Base-by-base conservation (phyloP, 2,329 filamentous ascomycete genomes). In the Colletotrichum incanum region DNA sequence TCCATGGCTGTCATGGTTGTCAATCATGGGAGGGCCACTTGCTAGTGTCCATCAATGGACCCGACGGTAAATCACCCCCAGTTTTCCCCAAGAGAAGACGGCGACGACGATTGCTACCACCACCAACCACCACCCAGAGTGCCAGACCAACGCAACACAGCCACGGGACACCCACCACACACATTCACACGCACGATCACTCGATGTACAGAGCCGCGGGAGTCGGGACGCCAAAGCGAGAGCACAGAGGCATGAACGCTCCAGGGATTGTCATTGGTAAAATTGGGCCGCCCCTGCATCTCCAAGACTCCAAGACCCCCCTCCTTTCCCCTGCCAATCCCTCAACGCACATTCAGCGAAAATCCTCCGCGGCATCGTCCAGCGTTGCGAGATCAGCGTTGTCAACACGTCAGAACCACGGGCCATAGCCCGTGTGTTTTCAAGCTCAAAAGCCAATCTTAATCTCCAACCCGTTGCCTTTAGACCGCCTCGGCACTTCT, bases 381-480 rank as follows among this genome's bases (percentile, higher is more conserved):
- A 55, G 65, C 65, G 59, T 64, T 54, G 65, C 65, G 52, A 72
- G 69, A 72, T 69, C 69, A 72, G 52, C 69, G 54, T 55, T 72
- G 65, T 60, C 70, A 72, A 69, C 59, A 72, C 65, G 59, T 72
- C 65, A 72, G 69, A 59, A 63, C 45, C 56, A 72, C 69, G 43
- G 58, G 26, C 58, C 69, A 72, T 41, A 34, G 59, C 31, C 65
- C 65, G 70, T 69, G 54, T 59, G 39, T 55, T 59, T 60, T 65
- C 65, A 69, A 72, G 69, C 69, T 72, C 65, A 72, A 49, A 64
- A 72, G 59, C 54, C 59, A 72, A 69, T 72, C 70, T 72, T 47
- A 72, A 61, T 64, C 70, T 69, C 60, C 52, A 69, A 60, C 34
- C 47, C 59, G 41, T 64, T 45, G 50, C 31, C 52, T 23, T 41